Base-by-base conservation (phyloP, 805 yeast genomes). In the Sugiyamaella americana region DNA sequence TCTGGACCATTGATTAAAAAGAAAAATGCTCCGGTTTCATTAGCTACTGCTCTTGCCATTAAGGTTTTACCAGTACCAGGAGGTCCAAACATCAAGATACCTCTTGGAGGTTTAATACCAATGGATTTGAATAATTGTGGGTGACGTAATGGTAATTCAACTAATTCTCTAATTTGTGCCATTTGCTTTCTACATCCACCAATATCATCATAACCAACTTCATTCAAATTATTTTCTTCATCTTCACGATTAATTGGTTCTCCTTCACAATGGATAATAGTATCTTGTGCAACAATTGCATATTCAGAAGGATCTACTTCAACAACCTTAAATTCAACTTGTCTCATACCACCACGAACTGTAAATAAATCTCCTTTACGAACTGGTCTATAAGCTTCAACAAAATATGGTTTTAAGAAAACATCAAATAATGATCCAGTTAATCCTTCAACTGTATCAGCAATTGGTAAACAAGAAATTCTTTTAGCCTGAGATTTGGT, bases 1-100 rank as follows among this genome's bases (percentile, higher is more conserved):
- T 93, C 98, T 6, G 98, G 98, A 69, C 98, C 98, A 65, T 93
- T 93, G 68, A 93, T 93, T 60, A 93, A 78, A 68, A 93, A 93
- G 79, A 93, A 93, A 67, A 93, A 93, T 1, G 98, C 98, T 63
- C 98, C 98, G 20, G 98, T 93, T 70, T 93, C 98, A 61, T 93
- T 93, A 41, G 98, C 98, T 44, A 93, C 98, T n/a, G 98, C 98
- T 67, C 98, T 82, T 1, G 98, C 98, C 96, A 93, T 88, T 58
- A 93, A 75, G 26, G 98, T 93, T 71, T 93, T 93, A 85, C 98
- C 98, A 13, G 98, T 93, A 79, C 98, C 98, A 29, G 98, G 98
- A 42, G 98, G 98, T 63, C 98, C 98, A 67, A 85, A 93, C 70
- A 65, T 65, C 63, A 93, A 78, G 51, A 93, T 88, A 74, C 98